Evolutionary conservation across 176 grass and related monocot genomes (phyloP), one percentile per base, ranked within the genome.

Genomic region (Phyllostachys edulis): DNA sequence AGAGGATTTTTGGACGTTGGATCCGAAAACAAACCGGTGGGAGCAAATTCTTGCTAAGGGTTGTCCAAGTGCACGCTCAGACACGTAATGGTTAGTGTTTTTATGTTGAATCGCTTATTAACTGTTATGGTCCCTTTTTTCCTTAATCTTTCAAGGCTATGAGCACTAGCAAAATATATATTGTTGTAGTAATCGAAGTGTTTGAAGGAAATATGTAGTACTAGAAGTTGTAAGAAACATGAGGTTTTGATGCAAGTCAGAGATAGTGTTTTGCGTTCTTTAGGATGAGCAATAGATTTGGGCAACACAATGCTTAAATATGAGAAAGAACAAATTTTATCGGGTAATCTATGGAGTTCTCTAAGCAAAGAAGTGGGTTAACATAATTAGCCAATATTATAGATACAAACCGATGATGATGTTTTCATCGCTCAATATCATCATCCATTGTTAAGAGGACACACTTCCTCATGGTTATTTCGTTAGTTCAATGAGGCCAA

Each of bases 11-110:
- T 98, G 96, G 96, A 88, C 85, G 24, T 71, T 95, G 54, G 91
- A 95, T 93, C 65, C 93, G 47, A 98, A 98, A 89, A 98, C 92
- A 83, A 98, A 98, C 87, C 96, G 93, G 65, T 95, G 96, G 96
- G 95, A 93, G 79, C 95, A 98, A 90, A 79, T 95, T 65, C 85
- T 91, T 87, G 75, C 90, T 52, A 98, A 98, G 85, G 87, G 92
- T n/a, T 98, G 91, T 72, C 95, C 95, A 80, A 98, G 89, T 93
- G 95, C 95, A 84, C 92, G 95, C 57, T 98, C 95, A 92, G 95
- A 65, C 95, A 98, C 76, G 85, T 91, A 64, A 98, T 98, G 92
- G 96, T 98, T 87, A 76, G 64, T 82, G 12, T 9, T 32, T 76
- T 80, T 61, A 55, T 32, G 27, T 70, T 74, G 11, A 56, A 82